Base-by-base conservation (phyloP, 2,329 filamentous ascomycete genomes). In the Arthrinium puccinioides region DNA sequence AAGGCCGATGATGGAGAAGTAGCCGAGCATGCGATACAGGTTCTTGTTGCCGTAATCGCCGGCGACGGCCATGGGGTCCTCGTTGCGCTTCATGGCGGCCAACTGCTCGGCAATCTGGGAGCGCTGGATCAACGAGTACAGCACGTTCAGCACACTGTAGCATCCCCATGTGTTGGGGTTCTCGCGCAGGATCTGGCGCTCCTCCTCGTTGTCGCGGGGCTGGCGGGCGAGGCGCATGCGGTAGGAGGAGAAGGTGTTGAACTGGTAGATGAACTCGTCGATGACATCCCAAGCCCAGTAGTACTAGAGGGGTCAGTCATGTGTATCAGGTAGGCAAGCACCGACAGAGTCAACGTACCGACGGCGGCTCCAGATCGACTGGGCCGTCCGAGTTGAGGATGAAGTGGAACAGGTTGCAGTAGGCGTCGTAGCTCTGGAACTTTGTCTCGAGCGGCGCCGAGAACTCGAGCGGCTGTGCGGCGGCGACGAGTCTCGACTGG, bases 261-360 rank as follows among this genome's bases (percentile, higher is more conserved):
- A 98, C 66, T 98, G 92, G 74, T 98, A 98, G 69, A 98, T 97
- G 72, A 98, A 98, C 67, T 98, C 92, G 65, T 98, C 92, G 67
- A 98, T 96, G 51, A 97, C 90, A 64, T 98, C 92, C 92, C 92
- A 98, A 28, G 92, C 92, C 92, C 92, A 98, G 72, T 90, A 96
- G 70, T 95, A 94, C 87, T 97, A 61, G 7, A 33, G 18, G 31
- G n/a, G n/a, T n/a, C n/a, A n/a, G n/a, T 21, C 10, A 20, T 13
- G 15, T 9, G 10, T 10, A n/a, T 26, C 21, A 32, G 21, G 15
- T 14, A 33, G 13, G 15, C n/a, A 9, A 15, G 21, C 4, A 15
- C 4, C 3, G 9, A 21, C 5, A 23, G 32, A 20, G 10, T 31
- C 9, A 14, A 29, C 31, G 28, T 74, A 96, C 90, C 62, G 89